A percentile compares a stretch with the other conserved stretches of the same genome.
These are phyloP conservation scores for Leptographium procerum DNA, from an alignment of 2,329 filamentous ascomycete species.

Conservation along the genomic window DNA sequence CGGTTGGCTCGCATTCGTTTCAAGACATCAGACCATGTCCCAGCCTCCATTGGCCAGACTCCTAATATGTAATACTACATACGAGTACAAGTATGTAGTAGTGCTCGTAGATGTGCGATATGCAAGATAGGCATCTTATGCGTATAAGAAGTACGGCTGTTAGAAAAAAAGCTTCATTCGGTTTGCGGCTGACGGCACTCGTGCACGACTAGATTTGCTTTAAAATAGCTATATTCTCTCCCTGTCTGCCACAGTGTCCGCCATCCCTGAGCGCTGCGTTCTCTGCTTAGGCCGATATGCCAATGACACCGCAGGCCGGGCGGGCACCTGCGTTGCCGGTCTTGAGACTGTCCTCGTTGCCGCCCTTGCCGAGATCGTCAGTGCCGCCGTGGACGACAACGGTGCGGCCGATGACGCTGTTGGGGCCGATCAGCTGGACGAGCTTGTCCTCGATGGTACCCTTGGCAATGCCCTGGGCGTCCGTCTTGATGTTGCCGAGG, in stretches of 20 bases:
- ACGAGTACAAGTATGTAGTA: background rate
- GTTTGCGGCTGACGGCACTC: no score
- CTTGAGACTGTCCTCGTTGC: constrained; percentile 91
- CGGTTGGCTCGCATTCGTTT: no score
- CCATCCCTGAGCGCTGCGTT: background rate
- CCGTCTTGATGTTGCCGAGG: constrained; percentile 93
- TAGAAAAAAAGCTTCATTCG: no score
- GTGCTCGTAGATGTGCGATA: no score
- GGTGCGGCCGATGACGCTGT: constrained; percentile 92
- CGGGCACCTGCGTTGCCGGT: constrained; percentile 90
- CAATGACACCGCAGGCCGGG: constrained; percentile 94
- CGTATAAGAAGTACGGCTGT: no score
- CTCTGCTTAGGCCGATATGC: constrained; percentile 58
- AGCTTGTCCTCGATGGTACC: constrained; percentile 70
- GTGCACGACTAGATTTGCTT: background rate
- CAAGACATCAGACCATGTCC: no score
- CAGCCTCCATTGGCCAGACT: background rate
- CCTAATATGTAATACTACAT: no score
- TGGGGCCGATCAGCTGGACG: constrained; percentile 89
- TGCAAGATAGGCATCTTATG: no score
- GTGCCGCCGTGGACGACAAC: constrained; percentile 91
- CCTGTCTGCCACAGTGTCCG: no score
- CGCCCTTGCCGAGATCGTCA: constrained; percentile 91
- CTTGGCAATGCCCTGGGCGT: constrained; percentile 80
- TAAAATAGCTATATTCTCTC: background rate